These are phyloP conservation scores for Vigna unguiculata DNA, from an alignment of 306 rosid genomes.

Conservation along the genomic window DNA sequence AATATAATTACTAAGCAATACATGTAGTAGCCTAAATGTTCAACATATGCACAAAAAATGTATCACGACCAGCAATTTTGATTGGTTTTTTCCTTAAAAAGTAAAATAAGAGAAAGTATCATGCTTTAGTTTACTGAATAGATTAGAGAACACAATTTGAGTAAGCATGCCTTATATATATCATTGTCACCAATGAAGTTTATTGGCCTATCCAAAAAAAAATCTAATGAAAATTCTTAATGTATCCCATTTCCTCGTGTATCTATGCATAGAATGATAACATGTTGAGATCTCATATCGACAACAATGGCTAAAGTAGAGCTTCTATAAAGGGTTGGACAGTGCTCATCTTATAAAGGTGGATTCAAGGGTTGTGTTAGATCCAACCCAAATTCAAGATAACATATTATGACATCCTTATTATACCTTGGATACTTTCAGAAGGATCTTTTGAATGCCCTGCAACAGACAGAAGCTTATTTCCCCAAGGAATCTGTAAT, in stretches of 20 bases:
- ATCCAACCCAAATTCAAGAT: slow-evolving; percentile 9
- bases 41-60: neutral
- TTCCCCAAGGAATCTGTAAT: slow-evolving; percentile 82
- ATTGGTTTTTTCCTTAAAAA: neutral
- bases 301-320: neutral
- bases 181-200: neutral
- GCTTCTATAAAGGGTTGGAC: neutral
- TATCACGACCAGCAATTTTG: slow-evolving; percentile 26
- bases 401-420: slow-evolving; percentile 3
- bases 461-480: slow-evolving; percentile 81
- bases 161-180: neutral
- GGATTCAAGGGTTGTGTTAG: neutral
- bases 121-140: slow-evolving; percentile 25
- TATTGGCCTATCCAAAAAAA: neutral
- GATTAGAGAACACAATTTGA: slow-evolving; percentile 15
- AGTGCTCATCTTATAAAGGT: neutral
- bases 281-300: neutral
- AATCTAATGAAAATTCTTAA: slow-evolving; percentile 4
- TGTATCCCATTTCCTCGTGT: slow-evolving; percentile 28
- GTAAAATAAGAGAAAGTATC: neutral
- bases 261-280: slow-evolving; percentile 33
- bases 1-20: neutral
- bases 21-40: slow-evolving; percentile 12
- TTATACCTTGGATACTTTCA: slow-evolving; percentile 80
- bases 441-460: slow-evolving; percentile 89